Conservation (phyloP, 148 eudicot species). For the Pouteria glomerata region DNA sequence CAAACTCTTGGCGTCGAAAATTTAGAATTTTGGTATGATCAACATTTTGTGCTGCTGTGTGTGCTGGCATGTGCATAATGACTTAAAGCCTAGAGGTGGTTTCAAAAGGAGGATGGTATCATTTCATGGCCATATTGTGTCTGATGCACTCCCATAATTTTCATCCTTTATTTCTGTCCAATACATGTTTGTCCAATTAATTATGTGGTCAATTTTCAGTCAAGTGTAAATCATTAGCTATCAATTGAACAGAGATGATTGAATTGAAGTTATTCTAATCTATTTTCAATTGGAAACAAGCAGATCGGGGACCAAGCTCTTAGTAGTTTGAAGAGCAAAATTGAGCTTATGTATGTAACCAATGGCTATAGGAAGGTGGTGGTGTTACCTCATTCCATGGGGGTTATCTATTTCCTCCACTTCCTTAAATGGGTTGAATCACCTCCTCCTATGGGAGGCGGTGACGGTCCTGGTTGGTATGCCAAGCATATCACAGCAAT, state of each 20-base stretch:
- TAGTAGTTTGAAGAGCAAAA: conserved; percentile 80
- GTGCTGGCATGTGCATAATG: too few species aligned
- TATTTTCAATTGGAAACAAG: conserved; percentile 13
- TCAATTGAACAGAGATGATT: neutral
- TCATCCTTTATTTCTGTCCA: neutral
- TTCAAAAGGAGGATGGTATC: neutral
- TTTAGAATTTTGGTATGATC: too few species aligned
- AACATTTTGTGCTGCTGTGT: too few species aligned
- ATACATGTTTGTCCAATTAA: neutral
- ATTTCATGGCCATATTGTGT: neutral
- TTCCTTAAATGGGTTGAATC: conserved; percentile 99
- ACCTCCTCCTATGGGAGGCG: conserved; percentile 98
- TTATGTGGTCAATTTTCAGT: neutral
- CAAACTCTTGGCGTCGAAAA: too few species aligned
- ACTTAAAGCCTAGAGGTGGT: neutral
- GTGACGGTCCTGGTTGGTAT: conserved; percentile 94
- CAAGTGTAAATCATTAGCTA: neutral
- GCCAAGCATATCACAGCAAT: conserved; percentile 81
- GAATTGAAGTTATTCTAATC: neutral
- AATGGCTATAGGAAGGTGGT: conserved; percentile 89
- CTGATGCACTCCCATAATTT: neutral
- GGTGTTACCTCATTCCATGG: conserved; percentile 96
- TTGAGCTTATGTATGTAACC: conserved; percentile 88
- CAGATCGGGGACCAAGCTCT: conserved; percentile 91
- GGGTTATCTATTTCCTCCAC: conserved; percentile 83